Percentiles rank a stretch among this genome's conserved stretches.
Evolutionary conservation across 1,284 basidiomycete species (phyloP).

Genomic region (Volvariella volvacea): DNA sequence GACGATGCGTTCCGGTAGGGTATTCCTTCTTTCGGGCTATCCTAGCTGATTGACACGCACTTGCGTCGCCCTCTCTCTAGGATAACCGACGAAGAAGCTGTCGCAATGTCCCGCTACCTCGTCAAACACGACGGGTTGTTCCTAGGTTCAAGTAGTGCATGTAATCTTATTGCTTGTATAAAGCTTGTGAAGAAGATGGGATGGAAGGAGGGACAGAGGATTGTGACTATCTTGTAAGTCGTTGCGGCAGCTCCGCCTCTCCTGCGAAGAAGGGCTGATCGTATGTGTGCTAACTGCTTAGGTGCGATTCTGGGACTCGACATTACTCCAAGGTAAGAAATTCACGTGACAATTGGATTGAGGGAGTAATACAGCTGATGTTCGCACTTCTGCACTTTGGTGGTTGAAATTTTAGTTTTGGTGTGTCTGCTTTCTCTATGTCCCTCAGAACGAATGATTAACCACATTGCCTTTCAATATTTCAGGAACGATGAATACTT

Average conservation of each 20-base stretch:
- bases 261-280: not conserved
- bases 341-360: constrained; percentile 1
- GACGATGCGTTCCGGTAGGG: constrained; percentile 81
- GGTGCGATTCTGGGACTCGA: constrained; percentile 78
- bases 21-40: not conserved
- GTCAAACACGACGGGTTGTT: constrained; percentile 90
- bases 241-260: constrained; percentile 3
- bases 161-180: constrained; percentile 89
- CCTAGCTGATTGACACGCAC: constrained; percentile 3
- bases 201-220: constrained; percentile 54
- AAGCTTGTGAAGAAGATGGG: constrained; percentile 68
- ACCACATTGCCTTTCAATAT: too few species aligned
- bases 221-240: constrained; percentile 82
- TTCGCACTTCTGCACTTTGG: constrained; percentile 4
- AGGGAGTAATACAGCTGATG: too few species aligned
- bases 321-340: constrained; percentile 81
- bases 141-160: constrained; percentile 93
- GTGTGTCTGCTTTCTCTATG: too few species aligned
- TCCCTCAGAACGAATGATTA: too few species aligned
- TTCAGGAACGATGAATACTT: constrained; percentile 82
- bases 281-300: constrained; percentile 23
- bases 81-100: constrained; percentile 85
- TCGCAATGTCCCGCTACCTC: constrained; percentile 87
- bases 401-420: too few species aligned
- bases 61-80: constrained; percentile 44